Percentiles rank a stretch among this genome's conserved stretches.
These are phyloP conservation scores for Aspergillus nanangensis DNA, from an alignment of 495 filamentous ascomycete species.

Conservation along the genomic window DNA sequence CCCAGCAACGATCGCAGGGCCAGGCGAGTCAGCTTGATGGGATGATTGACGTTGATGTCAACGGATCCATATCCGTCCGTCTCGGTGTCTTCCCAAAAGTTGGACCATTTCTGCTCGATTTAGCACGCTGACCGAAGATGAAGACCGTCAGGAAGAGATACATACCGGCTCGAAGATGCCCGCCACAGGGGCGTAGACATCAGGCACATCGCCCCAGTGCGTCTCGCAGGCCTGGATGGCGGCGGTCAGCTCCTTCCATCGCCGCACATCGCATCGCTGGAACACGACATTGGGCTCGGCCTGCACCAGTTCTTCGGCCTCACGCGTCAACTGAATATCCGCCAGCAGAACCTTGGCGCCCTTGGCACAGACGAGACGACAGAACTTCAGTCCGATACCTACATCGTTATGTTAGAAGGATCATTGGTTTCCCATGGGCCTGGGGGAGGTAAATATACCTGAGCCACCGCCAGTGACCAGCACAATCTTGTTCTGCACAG, in stretches of 20 bases:
- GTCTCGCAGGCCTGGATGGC: background rate
- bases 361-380: background rate
- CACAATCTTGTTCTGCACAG: background rate
- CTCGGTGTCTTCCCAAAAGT: slow-evolving; percentile 6
- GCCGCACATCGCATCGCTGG: slow-evolving; percentile 1
- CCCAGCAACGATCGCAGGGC: background rate
- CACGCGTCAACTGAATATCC: background rate
- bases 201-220: slow-evolving; percentile 2
- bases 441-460: background rate
- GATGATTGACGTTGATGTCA: slow-evolving; percentile 8
- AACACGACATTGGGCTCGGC: background rate
- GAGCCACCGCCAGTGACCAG: background rate
- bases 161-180: slow-evolving; percentile 8
- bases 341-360: background rate
- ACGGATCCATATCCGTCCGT: slow-evolving; percentile 1
- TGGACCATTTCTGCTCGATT: slow-evolving; percentile 1
- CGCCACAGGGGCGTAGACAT: slow-evolving; percentile 1
- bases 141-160: too few relatives aligned
- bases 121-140: background rate
- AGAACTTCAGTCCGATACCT: background rate
- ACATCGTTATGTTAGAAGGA: too few relatives aligned
- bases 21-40: slow-evolving; percentile 4
- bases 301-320: background rate
- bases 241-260: background rate
- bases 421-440: too few relatives aligned